Percentiles rank a stretch among this genome's conserved stretches.
These are phyloP conservation scores for Pelargonium australe DNA, from an alignment of 441 rosid genomes.

Conservation along the genomic window DNA sequence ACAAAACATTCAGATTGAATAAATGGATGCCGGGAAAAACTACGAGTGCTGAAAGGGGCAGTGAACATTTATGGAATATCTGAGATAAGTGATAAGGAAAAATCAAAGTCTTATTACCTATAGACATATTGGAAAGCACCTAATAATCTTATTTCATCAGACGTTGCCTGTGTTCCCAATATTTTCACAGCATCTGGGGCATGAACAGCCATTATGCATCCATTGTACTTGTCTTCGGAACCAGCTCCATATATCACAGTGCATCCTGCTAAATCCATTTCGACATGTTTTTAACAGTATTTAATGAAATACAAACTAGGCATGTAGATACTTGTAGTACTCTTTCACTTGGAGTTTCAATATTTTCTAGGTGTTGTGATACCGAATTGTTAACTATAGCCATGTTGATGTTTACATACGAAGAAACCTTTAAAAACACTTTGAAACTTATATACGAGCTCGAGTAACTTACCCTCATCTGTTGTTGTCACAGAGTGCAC, in stretches of 20 bases:
- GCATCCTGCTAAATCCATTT: constrained; percentile 21
- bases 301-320: too few relatives aligned
- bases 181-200: constrained; percentile 69
- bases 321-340: too few relatives aligned
- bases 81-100: too few relatives aligned
- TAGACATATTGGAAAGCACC: constrained; percentile 82
- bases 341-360: too few relatives aligned
- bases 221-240: constrained; percentile 35
- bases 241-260: constrained; percentile 44
- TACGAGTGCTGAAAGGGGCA: neutral
- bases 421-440: neutral
- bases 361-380: too few relatives aligned
- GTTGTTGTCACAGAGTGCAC: constrained; percentile 44
- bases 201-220: constrained; percentile 59
- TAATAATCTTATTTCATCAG: constrained; percentile 62
- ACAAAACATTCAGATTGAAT: too few relatives aligned
- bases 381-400: too few relatives aligned
- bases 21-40: too few relatives aligned
- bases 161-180: constrained; percentile 62
- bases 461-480: constrained; percentile 32
- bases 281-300: neutral
- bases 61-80: too few relatives aligned
- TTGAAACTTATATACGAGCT: neutral
- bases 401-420: too few relatives aligned
- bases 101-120: constrained; percentile 33